Base-by-base conservation (phyloP, 23 red algal genomes). In the Gracilaria vermiculophylla region DNA sequence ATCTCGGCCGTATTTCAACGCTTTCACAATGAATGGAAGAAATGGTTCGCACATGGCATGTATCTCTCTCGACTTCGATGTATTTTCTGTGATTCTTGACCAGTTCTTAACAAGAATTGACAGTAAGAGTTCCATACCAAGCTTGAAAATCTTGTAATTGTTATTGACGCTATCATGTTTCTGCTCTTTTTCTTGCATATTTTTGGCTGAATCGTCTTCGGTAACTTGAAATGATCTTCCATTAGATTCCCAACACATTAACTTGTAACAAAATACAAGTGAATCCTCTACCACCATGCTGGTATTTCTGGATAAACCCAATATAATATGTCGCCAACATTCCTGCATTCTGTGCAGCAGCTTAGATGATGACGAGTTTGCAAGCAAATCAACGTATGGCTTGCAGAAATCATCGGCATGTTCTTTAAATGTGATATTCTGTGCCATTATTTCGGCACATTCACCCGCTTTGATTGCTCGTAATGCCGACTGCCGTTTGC, bases 11-110 rank as follows among this genome's bases (percentile, higher is more conserved):
- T 31, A 52, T 12, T 54, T 62, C 29, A 81, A 32, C 53, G 69
- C 67, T 29, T 64, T 49, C 14, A 58, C 34, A 28, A 76, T 49
- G 11, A 66, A 40, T 33, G 67, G 69, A 5, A 76, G 29, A 40
- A 88, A 88, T 49, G 83, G 83, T 52, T 88, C 83, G 37, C 69
- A 64, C 83, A 88, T 88, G 27, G 69, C 69, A 25, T 64, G 69
- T 40, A 77, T 24, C 35, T 77, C 14, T 23, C 31, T 39, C 13
- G 83, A 76, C 5, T 65, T 16, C n/a, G 39, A 15, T 19, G 62
- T 67, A 6, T 49, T 36, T 3, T 62, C 81, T 14, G 9, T 53
- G 12, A 85, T 70, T 0, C 5, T 24, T 53, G 48, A 15, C 29
- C 48, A 54, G 62, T 85, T 85, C 62, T 72, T 85, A 16, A 45